Percentiles rank a stretch among this genome's conserved stretches.
These are phyloP conservation scores for Pouteria campechiana DNA, from an alignment of 179 eudicot species.

Conservation along the genomic window DNA sequence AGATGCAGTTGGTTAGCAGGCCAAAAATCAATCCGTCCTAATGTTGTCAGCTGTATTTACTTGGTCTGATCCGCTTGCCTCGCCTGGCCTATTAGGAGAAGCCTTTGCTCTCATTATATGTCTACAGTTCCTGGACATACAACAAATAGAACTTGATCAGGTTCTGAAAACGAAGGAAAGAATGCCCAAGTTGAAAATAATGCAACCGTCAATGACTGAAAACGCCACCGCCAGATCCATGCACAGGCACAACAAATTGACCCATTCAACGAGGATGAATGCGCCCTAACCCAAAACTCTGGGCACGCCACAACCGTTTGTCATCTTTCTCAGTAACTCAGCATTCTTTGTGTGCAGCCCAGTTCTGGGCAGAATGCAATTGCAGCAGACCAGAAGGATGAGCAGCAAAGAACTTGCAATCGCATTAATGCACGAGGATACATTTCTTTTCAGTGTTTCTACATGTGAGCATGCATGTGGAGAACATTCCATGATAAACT, in stretches of 20 bases:
- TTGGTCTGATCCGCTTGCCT: conserved; percentile 15
- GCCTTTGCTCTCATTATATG: conserved; percentile 28
- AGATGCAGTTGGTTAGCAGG: no score
- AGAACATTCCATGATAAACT: neutral
- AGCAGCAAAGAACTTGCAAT: neutral
- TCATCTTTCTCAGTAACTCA: neutral
- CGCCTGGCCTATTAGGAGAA: conserved; percentile 19
- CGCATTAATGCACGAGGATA: neutral
- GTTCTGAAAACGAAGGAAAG: neutral
- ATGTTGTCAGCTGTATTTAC: conserved; percentile 35
- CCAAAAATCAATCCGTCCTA: conserved; percentile 31
- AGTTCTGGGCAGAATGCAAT: neutral
- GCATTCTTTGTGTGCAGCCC: neutral
- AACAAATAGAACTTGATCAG: neutral
- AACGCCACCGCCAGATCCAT: neutral
- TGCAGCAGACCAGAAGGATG: neutral
- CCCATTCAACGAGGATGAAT: neutral
- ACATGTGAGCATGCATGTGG: no score
- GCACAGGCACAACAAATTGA: neutral
- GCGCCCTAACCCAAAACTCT: no score
- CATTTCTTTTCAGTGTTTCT: no score
- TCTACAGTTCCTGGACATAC: conserved; percentile 43
- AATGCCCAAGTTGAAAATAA: neutral
- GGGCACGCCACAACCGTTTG: no score
- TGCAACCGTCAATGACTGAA: neutral